phyloP scores from a whole-genome alignment of 192 early-diverging fungal genomes.

The Coemansia sp. region DNA sequence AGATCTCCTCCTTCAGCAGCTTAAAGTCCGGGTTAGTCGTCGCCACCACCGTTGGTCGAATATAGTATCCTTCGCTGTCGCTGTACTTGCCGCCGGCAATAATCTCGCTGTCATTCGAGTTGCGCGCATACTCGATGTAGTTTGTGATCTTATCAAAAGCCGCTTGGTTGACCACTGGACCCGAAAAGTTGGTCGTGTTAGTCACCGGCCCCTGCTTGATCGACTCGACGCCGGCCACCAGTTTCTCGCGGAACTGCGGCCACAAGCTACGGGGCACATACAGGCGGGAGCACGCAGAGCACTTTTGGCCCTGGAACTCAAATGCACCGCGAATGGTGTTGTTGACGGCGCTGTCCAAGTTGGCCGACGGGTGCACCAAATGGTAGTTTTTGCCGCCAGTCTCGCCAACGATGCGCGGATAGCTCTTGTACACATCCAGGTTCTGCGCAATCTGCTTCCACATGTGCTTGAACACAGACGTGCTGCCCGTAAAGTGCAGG shows the following conservation, averaged over 20 bases:
- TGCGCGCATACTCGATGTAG: constrained; percentile 83
- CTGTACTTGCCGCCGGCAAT: constrained; percentile 89
- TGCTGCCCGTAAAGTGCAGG: constrained; percentile 96
- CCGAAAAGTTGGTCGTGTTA: constrained; percentile 83
- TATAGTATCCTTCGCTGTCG: constrained; percentile 83
- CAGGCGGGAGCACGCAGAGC: constrained; percentile 89
- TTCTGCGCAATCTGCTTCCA: constrained; percentile 92
- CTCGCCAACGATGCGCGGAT: constrained; percentile 97
- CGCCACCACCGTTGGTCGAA: constrained; percentile 88
- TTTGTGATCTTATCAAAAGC: constrained; percentile 92
- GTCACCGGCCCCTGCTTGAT: constrained; percentile 85
- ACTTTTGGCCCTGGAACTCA: constrained; percentile 99
- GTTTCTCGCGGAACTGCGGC: constrained; percentile 66
- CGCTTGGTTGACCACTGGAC: constrained; percentile 90
- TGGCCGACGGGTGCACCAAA: constrained; percentile 76
- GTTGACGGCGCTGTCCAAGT: constrained; percentile 74
- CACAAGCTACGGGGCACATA: constrained; percentile 87
- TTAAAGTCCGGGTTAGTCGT: constrained; percentile 80
- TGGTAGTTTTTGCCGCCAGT: constrained; percentile 99
- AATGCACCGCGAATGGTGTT: constrained; percentile 92
- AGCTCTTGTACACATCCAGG: constrained; percentile 86
- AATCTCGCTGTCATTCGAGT: constrained; percentile 72
- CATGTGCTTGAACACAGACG: constrained; percentile 88
- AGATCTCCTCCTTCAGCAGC: constrained; percentile 95
- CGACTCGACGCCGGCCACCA: constrained; percentile 67